Percentiles rank a stretch among this genome's conserved stretches.
phyloP scores from a whole-genome alignment of 306 rosid species.

The Rosa persica region DNA sequence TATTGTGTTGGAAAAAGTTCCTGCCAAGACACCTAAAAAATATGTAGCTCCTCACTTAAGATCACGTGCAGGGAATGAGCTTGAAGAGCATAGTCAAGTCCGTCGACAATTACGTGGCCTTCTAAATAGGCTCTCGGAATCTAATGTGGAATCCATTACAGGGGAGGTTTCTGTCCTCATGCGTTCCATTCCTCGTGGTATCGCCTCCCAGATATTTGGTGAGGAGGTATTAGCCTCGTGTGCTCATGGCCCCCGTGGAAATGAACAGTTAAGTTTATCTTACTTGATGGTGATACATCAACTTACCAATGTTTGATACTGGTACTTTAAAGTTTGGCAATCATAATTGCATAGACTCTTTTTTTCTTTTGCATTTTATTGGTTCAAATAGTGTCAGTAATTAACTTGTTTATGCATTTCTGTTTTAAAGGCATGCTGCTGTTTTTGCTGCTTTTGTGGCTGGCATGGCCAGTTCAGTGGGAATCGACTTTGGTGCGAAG shows the following conservation, averaged over 20 bases:
- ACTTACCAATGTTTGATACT: background rate
- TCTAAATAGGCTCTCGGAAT: slow-evolving; percentile 67
- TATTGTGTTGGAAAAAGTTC: slow-evolving; percentile 26
- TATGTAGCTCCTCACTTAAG: slow-evolving; percentile 78
- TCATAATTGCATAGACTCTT: background rate
- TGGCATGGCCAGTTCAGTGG: slow-evolving; percentile 77
- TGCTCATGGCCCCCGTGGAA: slow-evolving; percentile 78
- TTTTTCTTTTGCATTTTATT: background rate
- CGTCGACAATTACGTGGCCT: slow-evolving; percentile 67
- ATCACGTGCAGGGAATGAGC: slow-evolving; percentile 59
- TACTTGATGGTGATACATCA: slow-evolving; percentile 8
- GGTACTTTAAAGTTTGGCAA: background rate
- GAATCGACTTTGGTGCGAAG: slow-evolving; percentile 76
- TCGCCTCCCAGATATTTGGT: slow-evolving; percentile 60
- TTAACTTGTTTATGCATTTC: background rate
- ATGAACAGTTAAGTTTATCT: slow-evolving; percentile 66
- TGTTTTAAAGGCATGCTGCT: slow-evolving; percentile 79
- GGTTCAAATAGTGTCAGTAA: background rate
- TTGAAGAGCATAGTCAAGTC: slow-evolving; percentile 66
- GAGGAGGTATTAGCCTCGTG: slow-evolving; percentile 80
- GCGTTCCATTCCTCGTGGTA: slow-evolving; percentile 56
- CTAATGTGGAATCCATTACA: slow-evolving; percentile 69
- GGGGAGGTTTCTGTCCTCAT: slow-evolving; percentile 59
- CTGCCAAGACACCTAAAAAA: slow-evolving; percentile 42
- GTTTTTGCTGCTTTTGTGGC: slow-evolving; percentile 87